These are phyloP conservation scores for Hericium erinaceus DNA, from an alignment of 768 basidiomycete genomes.

Conservation along the genomic window DNA sequence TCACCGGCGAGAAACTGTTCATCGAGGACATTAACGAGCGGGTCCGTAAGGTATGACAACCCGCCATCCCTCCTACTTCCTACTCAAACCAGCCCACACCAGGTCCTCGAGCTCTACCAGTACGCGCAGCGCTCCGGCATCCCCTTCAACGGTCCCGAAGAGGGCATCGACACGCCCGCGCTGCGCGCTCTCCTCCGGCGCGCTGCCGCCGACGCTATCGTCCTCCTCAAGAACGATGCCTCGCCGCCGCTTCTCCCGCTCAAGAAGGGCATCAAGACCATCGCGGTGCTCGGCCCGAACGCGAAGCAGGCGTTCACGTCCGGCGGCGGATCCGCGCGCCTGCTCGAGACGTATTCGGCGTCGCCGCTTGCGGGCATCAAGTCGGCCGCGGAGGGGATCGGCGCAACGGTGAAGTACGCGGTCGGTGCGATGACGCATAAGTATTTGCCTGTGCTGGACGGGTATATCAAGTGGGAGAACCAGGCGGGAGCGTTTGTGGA, in stretches of 20 bases:
- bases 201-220: slow-evolving; percentile 44
- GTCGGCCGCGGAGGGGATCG: slow-evolving; percentile 29
- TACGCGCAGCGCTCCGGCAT: slow-evolving; percentile 42
- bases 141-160: slow-evolving; percentile 43
- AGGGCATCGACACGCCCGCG: slow-evolving; percentile 36
- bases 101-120: slow-evolving; percentile 42
- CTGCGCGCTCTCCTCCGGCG: slow-evolving; percentile 38
- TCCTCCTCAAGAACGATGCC: slow-evolving; percentile 52
- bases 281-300: slow-evolving; percentile 59
- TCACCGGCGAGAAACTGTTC: slow-evolving; percentile 34
- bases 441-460: slow-evolving; percentile 42
- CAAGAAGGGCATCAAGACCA: slow-evolving; percentile 24
- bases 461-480: slow-evolving; percentile 31
- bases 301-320: slow-evolving; percentile 43
- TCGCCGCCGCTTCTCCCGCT: slow-evolving; percentile 36
- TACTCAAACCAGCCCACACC: background rate
- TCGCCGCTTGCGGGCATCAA: slow-evolving; percentile 50
- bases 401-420: slow-evolving; percentile 40
- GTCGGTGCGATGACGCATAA: slow-evolving; percentile 34
- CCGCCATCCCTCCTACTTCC: background rate
- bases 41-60: slow-evolving; percentile 13
- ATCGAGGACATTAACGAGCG: slow-evolving; percentile 30
- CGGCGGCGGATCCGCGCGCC: slow-evolving; percentile 50
- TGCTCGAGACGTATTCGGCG: slow-evolving; percentile 42
- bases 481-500: slow-evolving; percentile 30